Conservation (phyloP, 139 green algal species). For the Volvox africanus region DNA sequence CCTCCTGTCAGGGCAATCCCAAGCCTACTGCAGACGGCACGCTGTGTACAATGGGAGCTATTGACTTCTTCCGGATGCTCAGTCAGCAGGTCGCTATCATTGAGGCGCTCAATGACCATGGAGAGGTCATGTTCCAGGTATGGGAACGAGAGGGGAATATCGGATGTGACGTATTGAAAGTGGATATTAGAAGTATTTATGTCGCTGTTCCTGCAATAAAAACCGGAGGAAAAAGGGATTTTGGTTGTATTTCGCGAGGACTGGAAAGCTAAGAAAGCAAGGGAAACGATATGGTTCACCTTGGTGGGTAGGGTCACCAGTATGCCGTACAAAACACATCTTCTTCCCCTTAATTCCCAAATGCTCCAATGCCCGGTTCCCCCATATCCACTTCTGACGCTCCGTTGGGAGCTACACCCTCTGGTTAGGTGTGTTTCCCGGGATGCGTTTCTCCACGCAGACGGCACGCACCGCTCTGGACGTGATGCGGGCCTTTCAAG, state of each 20-base stretch:
- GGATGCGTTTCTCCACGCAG: not conserved
- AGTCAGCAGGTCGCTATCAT: constrained; percentile 81
- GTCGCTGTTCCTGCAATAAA: not conserved
- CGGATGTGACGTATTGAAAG: no score
- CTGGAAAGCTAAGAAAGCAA: not conserved
- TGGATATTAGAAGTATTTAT: no score
- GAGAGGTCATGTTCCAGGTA: constrained; percentile 55
- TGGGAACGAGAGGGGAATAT: not conserved
- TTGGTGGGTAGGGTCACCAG: no score
- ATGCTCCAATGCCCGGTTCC: no score
- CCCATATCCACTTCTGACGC: not conserved
- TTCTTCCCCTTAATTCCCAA: no score
- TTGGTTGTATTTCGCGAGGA: not conserved
- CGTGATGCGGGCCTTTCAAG: constrained; percentile 52
- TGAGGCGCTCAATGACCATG: constrained; percentile 47
- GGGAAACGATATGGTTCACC: no score
- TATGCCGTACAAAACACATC: no score
- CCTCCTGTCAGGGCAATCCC: constrained; percentile 2
- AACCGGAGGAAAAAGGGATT: not conserved
- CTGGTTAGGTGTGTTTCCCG: no score
- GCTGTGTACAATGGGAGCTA: constrained; percentile 83
- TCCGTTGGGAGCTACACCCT: not conserved
- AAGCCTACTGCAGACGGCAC: constrained; percentile 61
- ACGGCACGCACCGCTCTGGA: not conserved
- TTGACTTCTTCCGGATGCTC: constrained; percentile 95